phyloP scores from a whole-genome alignment of 2,329 filamentous ascomycete genomes.

The Diaporthe eres region DNA sequence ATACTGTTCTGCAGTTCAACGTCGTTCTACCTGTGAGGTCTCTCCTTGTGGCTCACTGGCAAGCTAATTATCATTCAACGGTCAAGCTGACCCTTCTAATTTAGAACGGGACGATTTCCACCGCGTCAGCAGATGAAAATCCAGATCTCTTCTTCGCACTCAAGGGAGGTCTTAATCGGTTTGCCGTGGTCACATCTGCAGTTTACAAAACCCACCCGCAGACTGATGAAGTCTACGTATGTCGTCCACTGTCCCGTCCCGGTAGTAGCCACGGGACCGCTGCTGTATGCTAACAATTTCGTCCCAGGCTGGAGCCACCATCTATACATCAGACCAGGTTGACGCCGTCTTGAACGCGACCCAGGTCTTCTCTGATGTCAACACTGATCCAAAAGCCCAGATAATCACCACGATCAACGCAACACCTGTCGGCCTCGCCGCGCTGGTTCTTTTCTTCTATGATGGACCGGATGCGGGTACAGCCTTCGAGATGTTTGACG shows the following conservation, averaged over 20 bases:
- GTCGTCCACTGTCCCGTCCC: neutral
- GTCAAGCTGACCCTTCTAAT: neutral
- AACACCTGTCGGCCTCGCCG: conserved; percentile 29
- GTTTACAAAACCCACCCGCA: conserved; percentile 45
- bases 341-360: conserved; percentile 48
- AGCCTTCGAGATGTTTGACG: conserved; percentile 46
- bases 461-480: conserved; percentile 47
- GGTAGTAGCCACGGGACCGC: fast-evolving
- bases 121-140: conserved; percentile 41
- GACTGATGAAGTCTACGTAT: conserved; percentile 43
- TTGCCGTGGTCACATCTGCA: conserved; percentile 48
- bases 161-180: conserved; percentile 47
- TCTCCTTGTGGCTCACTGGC: too few relatives aligned
- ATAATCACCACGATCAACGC: conserved; percentile 49
- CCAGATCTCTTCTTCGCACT: conserved; percentile 47
- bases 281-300: neutral
- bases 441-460: conserved; percentile 48
- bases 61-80: too few relatives aligned
- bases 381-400: conserved; percentile 48
- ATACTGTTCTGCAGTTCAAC: conserved; percentile 46
- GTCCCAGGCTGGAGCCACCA: neutral
- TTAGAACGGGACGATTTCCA: conserved; percentile 48
- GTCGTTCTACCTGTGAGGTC: conserved; percentile 46
- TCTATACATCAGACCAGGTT: conserved; percentile 40
- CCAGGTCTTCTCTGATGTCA: conserved; percentile 44